phyloP scores from a whole-genome alignment of 306 rosid genomes.

The Dryas alaskensis region DNA sequence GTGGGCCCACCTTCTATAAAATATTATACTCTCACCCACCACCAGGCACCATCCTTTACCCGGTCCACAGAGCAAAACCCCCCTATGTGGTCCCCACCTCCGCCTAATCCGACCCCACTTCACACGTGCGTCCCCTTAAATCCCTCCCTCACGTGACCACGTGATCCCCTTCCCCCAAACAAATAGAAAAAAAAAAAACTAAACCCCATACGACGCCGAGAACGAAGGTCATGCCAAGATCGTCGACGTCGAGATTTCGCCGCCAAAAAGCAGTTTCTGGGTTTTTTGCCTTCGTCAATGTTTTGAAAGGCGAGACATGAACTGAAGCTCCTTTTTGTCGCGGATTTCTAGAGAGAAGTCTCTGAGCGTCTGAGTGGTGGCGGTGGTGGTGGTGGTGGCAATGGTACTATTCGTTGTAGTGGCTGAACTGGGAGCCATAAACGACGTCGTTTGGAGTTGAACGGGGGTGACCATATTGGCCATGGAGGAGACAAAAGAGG shows the following conservation, averaged over 20 bases:
- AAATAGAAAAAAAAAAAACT: background rate
- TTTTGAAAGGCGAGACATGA: conserved; percentile 56
- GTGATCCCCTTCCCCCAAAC: conserved; percentile 32
- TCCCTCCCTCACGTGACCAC: conserved; percentile 53
- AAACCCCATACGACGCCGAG: background rate
- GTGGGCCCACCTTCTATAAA: background rate
- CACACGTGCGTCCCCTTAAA: conserved; percentile 29
- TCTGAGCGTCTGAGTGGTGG: conserved; percentile 46
- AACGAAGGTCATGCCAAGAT: background rate
- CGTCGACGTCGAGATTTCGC: background rate
- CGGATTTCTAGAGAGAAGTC: conserved; percentile 69
- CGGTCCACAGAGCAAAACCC: conserved; percentile 34
- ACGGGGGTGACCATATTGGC: conserved; percentile 24
- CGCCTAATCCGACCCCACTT: conserved; percentile 36
- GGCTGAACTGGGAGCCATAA: conserved; percentile 32
- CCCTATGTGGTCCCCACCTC: conserved; percentile 33
- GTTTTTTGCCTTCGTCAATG: conserved; percentile 27
- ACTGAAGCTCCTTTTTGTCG: conserved; percentile 68
- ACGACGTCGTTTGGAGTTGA: conserved; percentile 29
- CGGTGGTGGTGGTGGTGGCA: background rate
- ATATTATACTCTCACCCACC: conserved; percentile 4
- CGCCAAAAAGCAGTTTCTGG: background rate
- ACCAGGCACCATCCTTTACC: background rate
- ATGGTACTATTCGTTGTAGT: background rate
- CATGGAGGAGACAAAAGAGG: conserved; percentile 55